Evolutionary conservation across 106 monocot species (phyloP), one percentile per base, ranked within the genome.

Genomic region (Platanthera zijinensis): DNA sequence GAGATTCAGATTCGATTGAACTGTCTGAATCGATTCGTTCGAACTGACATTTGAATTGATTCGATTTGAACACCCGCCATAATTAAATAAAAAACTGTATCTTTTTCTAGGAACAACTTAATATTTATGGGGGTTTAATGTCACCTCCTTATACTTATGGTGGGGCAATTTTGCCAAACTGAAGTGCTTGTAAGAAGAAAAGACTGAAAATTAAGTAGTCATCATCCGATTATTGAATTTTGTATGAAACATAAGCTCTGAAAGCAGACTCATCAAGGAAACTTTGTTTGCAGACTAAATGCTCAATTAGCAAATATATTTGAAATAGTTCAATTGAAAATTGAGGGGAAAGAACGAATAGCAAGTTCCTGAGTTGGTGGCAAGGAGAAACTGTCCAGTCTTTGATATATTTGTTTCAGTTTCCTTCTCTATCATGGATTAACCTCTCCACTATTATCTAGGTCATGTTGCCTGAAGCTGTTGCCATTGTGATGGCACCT

Each of bases 401-500:
- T 64, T 47, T 11, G 25, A 39, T 51, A 72, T 48, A 45, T 50
- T 72, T 66, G 25, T 66, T 62, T n/a, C 62, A 66, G 10, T 12
- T 7, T 66, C 10, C 11, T 30, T 9, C 9, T 32, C 10, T 66
- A 66, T 32, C 32, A 30, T 11, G 11, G 18, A 32, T 66, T 63
- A 18, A 66, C 32, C 28, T 66, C 10, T 32, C 10, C 32, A 32
- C 25, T 66, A 30, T 46, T 10, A 68, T 76, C 45, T 67, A 92
- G 92, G 81, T 89, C 28, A 92, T 92, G 92, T 74, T 92, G 77
- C 89, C 89, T 77, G 89, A 92, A 78, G 89, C 92, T 13, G 81
- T 89, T 71, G 92, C 92, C 50, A 89, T 92, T 77, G 92, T 92
- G 21, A 85, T 89, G 84, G 89, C 92, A 71, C 92, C 92, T 63